phyloP scores from a whole-genome alignment of 192 early-diverging fungal species.

The Entophlyctis helioformis region DNA sequence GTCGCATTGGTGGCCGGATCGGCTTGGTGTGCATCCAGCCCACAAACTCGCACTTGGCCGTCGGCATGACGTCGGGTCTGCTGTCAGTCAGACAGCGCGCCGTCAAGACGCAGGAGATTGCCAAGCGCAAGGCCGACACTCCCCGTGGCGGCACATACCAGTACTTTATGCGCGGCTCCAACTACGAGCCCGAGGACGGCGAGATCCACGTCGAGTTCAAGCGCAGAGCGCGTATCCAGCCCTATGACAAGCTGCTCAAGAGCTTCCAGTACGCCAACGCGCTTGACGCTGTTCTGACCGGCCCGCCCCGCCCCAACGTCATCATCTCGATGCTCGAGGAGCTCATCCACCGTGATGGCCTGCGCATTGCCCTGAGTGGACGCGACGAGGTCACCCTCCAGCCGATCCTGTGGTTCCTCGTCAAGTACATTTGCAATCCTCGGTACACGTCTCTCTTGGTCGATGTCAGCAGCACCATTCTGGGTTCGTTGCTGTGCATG shows the following conservation, averaged over 20 bases:
- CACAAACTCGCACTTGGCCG: constrained; percentile 76
- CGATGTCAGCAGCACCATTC: constrained; percentile 62
- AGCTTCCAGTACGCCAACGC: constrained; percentile 83
- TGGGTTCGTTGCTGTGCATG: constrained; percentile 39
- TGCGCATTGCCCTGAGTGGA: constrained; percentile 66
- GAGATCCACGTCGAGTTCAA: constrained; percentile 68
- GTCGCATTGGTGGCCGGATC: too few relatives aligned
- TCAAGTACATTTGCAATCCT: constrained; percentile 70
- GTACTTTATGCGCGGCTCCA: constrained; percentile 58
- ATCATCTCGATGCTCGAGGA: constrained; percentile 78
- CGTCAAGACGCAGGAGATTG: constrained; percentile 63
- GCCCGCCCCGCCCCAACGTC: constrained; percentile 19
- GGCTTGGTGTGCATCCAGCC: too few relatives aligned
- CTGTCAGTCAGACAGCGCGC: constrained; percentile 75
- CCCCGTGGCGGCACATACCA: constrained; percentile 49
- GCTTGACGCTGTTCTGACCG: constrained; percentile 66
- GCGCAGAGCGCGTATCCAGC: constrained; percentile 46
- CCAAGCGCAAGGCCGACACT: constrained; percentile 26
- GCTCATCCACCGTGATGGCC: constrained; percentile 73
- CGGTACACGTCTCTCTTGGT: constrained; percentile 63
- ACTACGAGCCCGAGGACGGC: constrained; percentile 34
- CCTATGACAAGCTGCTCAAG: constrained; percentile 76
- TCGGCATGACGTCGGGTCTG: constrained; percentile 84
- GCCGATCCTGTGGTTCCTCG: constrained; percentile 70
- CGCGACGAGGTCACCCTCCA: constrained; percentile 80